Evolutionary conservation across 2,329 filamentous ascomycete genomes (phyloP), one percentile per base, ranked within the genome.

Genomic region (Alternaria sp.): DNA sequence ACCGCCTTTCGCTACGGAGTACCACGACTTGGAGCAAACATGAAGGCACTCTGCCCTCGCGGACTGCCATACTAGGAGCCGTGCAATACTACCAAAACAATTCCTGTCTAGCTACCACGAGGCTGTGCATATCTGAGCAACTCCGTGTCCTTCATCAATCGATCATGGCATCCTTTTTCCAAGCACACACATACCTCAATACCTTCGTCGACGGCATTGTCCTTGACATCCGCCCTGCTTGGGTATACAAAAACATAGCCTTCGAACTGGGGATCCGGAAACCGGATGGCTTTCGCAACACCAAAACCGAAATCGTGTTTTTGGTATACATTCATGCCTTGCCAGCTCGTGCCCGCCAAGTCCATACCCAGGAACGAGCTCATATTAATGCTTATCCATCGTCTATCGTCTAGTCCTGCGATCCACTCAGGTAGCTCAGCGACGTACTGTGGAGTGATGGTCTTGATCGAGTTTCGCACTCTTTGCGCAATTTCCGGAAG

Each of bases 301-400:
- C 73, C 73, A 48, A 76, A 76, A 3, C 73, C 73, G 52, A 76
- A 76, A 53, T 76, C 71, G 53, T 74, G 71, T 38, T 54, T 55
- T 47, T 60, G 39, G 39, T 74, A 73, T 4, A 61, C 44, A n/a
- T 54, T 67, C 67, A 72, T 71, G 7, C 24, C 51, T 49, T 68
- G 65, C 73, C 73, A 75, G 59, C 63, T 68, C 16, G 69, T 68
- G 16, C 60, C 70, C 47, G 59, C 68, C 8, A 72, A 59, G 59
- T 72, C 73, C 44, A 72, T 53, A 20, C 70, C 71, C 7, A 73
- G 46, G 39, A 75, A 72, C 16, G 63, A 70, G 38, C 62, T 47
- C 44, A 71, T 55, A 34, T 57, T 52, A 9, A 73, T 49, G 44
- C 61, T 60, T 48, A 71, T 64, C 51, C 59, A 72, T n/a, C 66